These are phyloP conservation scores for Paspalum notatum DNA, from an alignment of 176 grass and related monocot genomes.

Conservation along the genomic window DNA sequence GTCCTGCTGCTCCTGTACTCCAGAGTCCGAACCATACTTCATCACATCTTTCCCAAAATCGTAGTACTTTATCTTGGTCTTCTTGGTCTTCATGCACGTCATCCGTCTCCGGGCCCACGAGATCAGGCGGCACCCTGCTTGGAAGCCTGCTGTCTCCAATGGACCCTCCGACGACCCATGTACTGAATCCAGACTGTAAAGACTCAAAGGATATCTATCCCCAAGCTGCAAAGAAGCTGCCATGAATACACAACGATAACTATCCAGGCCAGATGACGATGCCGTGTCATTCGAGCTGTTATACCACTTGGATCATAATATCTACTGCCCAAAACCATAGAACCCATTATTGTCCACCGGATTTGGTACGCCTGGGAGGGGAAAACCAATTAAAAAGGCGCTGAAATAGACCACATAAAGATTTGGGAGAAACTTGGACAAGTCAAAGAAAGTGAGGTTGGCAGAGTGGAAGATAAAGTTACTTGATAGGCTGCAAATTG, in stretches of 20 bases:
- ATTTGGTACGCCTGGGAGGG: slow-evolving; percentile 35
- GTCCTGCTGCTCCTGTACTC: too few species aligned
- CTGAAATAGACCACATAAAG: slow-evolving; percentile 27
- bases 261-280: background rate
- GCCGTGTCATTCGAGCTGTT: slow-evolving; percentile 17
- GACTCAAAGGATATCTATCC: too few species aligned
- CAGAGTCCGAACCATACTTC: too few species aligned
- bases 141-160: too few species aligned
- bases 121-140: too few species aligned
- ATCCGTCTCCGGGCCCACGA: too few species aligned
- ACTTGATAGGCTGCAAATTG: slow-evolving; percentile 38
- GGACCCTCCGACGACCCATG: too few species aligned
- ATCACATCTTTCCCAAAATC: too few species aligned
- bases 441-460: slow-evolving; percentile 51
- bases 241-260: background rate
- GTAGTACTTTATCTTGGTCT: too few species aligned
- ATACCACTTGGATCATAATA: slow-evolving; percentile 38
- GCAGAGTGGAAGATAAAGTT: slow-evolving; percentile 57
- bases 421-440: slow-evolving; percentile 46
- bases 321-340: background rate
- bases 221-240: background rate
- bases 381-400: background rate
- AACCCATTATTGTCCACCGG: slow-evolving; percentile 47
- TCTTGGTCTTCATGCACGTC: too few species aligned
- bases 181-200: too few species aligned